Evolutionary conservation across 2,329 filamentous ascomycete genomes (phyloP).

Genomic region (Sarocladiaceae sp.): DNA sequence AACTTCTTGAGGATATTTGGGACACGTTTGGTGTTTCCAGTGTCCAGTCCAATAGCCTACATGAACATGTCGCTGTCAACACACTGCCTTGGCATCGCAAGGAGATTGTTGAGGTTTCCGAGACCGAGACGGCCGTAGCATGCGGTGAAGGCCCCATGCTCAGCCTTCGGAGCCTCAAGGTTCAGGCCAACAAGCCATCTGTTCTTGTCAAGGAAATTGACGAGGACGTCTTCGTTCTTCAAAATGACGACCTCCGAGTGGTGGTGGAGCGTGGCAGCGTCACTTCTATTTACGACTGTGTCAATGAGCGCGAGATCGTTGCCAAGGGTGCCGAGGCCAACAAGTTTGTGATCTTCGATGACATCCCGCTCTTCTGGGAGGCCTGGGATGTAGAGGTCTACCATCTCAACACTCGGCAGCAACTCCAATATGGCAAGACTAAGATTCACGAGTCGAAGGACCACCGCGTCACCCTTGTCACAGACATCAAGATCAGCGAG

Average conservation of each 20-base stretch:
- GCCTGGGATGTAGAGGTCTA: slow-evolving; percentile 98
- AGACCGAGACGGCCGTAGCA: slow-evolving; percentile 48
- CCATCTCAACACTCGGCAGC: slow-evolving; percentile 81
- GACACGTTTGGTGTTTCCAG: slow-evolving; percentile 60
- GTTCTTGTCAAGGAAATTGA: slow-evolving; percentile 48
- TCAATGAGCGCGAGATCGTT: slow-evolving; percentile 72
- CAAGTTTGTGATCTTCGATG: slow-evolving; percentile 91
- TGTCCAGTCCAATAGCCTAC: slow-evolving; percentile 32
- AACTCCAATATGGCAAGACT: slow-evolving; percentile 65
- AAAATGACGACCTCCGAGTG: slow-evolving; percentile 73
- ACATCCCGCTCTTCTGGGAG: slow-evolving; percentile 96
- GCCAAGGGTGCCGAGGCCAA: slow-evolving; percentile 73
- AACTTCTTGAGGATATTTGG: slow-evolving; percentile 66
- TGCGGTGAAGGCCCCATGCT: slow-evolving; percentile 52
- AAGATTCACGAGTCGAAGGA: slow-evolving; percentile 66
- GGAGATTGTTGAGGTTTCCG: slow-evolving; percentile 65
- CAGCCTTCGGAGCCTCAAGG: slow-evolving; percentile 45
- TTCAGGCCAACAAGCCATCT: slow-evolving; percentile 36
- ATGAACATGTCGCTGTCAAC: slow-evolving; percentile 65
- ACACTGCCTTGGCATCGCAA: slow-evolving; percentile 82
- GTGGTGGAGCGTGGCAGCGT: slow-evolving; percentile 72
- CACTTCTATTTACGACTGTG: slow-evolving; percentile 76
- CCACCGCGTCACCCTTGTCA: slow-evolving; percentile 76
- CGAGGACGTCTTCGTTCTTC: slow-evolving; percentile 67
- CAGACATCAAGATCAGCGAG: slow-evolving; percentile 82